phyloP scores from a whole-genome alignment of 371 early-diverging fungal species.

The Mucor irregularis region DNA sequence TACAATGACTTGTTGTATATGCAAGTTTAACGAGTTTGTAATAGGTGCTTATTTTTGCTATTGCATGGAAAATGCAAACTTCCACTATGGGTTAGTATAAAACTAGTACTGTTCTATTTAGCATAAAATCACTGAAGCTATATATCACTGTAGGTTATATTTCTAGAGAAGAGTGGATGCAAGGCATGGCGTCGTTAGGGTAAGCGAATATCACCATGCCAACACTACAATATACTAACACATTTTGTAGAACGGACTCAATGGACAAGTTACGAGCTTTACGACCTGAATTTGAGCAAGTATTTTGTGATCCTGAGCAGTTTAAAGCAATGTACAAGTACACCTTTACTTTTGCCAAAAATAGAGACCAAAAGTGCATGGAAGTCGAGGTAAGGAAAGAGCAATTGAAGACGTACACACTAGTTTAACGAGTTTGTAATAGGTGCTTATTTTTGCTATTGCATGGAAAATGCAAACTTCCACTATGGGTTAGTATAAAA shows the following conservation, averaged over 20 bases:
- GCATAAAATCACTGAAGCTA: neutral
- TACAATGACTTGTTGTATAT: neutral
- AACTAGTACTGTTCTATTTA: neutral
- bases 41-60: constrained; percentile 58
- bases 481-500: constrained; percentile 56
- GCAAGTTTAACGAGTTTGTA: neutral
- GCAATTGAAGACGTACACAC: neutral
- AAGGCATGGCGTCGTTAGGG: constrained; percentile 61
- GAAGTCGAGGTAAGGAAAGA: constrained; percentile 55
- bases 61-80: constrained; percentile 65
- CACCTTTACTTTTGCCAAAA: constrained; percentile 70
- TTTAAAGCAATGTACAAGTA: constrained; percentile 68
- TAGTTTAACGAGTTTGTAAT: no score
- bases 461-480: constrained; percentile 64
- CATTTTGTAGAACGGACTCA: constrained; percentile 59
- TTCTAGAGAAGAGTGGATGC: constrained; percentile 66
- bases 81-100: constrained; percentile 58
- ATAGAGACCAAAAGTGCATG: constrained; percentile 69
- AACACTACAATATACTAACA: no score
- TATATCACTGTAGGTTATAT: constrained; percentile 51
- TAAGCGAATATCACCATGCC: constrained; percentile 38
- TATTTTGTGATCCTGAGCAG: constrained; percentile 46
- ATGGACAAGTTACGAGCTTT: constrained; percentile 45
- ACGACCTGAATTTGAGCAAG: constrained; percentile 44
- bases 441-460: constrained; percentile 60